Evolutionary conservation across 2,329 filamentous ascomycete genomes (phyloP), one percentile per base, ranked within the genome.

Genomic region (Torrubiella hemipterigena): DNA sequence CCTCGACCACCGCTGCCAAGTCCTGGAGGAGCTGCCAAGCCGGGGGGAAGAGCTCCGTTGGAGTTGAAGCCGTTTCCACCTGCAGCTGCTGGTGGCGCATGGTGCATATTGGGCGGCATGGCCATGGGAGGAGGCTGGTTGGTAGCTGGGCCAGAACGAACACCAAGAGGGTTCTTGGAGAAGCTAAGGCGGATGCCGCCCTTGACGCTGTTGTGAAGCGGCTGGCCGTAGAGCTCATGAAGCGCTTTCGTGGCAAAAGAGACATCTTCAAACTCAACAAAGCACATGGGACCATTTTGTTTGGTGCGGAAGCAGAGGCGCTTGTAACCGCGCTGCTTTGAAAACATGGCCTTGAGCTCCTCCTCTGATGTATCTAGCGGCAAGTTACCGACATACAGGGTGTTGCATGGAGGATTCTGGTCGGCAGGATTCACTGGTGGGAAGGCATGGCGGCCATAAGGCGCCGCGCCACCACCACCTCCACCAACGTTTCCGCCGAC

Each of bases 321-420:
- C 59, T 93, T 96, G 63, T 95, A 98, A 4, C 91, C 91, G 29
- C 87, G 78, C 53, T 93, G 84, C 56, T 87, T 89, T 17, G 81
- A 86, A 50, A 98, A 98, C 49, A 95, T 71, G 15, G 81, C 75
- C 58, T 96, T 96, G 34, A 98, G 70, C 54, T 96, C 91, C 49
- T 96, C 89, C 49, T 98, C 91, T 0, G 83, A 89, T 0, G 87
- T 93, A 50, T 94, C 83, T 34, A 87, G 74, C 0, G 89, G 91
- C 26, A 98, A 63, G 47, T 98, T 96, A n/a, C 91, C 89, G 14
- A 98, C 89, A 48, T 98, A 96, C 6, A 98, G 67, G 1, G 91
- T 98, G 51, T 98, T 96, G 68, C 91, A 96, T 1, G 91, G 91
- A 2, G 89, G 89, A 45, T 96, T 95, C 55, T 95, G 83, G 49